A percentile compares a stretch with the other conserved stretches of the same genome.
These are phyloP conservation scores for Parastagonospora nodorum DNA, from an alignment of 2,329 filamentous ascomycete genomes.

Conservation along the genomic window DNA sequence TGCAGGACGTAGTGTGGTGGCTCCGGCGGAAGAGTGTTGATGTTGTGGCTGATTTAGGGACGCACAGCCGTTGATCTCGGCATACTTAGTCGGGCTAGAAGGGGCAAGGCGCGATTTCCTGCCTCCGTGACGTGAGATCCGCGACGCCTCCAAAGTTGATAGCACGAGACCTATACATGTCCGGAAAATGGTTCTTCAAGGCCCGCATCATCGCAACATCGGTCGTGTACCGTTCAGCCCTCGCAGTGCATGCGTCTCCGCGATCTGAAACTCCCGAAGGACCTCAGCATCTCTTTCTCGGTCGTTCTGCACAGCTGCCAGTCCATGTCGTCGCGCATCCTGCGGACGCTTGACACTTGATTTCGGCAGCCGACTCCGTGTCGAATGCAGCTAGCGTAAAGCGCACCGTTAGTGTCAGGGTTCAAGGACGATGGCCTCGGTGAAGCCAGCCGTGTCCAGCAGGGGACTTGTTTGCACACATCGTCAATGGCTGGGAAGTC, in stretches of 20 bases:
- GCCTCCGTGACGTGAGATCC: neutral
- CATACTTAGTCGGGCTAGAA: neutral
- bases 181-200: neutral
- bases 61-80: conserved; percentile 1
- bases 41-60: neutral
- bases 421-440: too few relatives aligned
- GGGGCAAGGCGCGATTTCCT: neutral
- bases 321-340: neutral
- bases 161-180: neutral
- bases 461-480: too few relatives aligned
- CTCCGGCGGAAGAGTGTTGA: neutral
- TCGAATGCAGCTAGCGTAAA: too few relatives aligned
- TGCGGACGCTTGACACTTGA: neutral
- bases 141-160: neutral
- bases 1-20: neutral
- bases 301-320: neutral
- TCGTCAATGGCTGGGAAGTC: too few relatives aligned
- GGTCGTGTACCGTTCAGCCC: neutral
- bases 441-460: too few relatives aligned
- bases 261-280: conserved; percentile 1
- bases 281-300: neutral
- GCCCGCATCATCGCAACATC: neutral
- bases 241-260: conserved; percentile 1
- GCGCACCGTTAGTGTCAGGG: too few relatives aligned
- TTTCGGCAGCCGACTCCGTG: neutral